These are phyloP conservation scores for Xerocomellus dryophilus DNA, from an alignment of 768 basidiomycete species.

Conservation along the genomic window DNA sequence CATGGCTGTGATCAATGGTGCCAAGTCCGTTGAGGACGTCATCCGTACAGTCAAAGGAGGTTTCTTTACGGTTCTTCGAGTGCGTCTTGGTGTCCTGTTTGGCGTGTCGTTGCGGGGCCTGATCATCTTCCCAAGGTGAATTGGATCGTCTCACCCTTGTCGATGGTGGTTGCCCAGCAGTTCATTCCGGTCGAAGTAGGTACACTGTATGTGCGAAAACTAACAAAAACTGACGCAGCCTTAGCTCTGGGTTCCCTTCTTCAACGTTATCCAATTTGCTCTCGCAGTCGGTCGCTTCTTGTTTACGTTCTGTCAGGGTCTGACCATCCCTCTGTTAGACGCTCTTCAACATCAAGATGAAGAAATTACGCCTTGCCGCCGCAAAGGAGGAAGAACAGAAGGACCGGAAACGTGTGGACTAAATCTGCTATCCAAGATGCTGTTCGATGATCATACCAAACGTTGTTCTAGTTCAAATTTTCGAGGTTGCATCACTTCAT, in stretches of 20 bases:
- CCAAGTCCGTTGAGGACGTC: slow-evolving; percentile 61
- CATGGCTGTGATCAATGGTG: slow-evolving; percentile 83
- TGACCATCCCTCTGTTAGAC: slow-evolving; percentile 41
- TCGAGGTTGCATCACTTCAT: not conserved
- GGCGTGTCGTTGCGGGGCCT: not conserved
- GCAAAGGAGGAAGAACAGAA: slow-evolving; percentile 45
- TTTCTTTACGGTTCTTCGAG: slow-evolving; percentile 71
- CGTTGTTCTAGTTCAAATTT: too few species aligned
- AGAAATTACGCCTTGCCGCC: slow-evolving; percentile 55
- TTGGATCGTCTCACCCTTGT: slow-evolving; percentile 76
- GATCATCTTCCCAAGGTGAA: slow-evolving; percentile 50
- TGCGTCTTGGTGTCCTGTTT: slow-evolving; percentile 31
- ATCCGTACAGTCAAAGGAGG: slow-evolving; percentile 65
- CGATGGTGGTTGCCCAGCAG: slow-evolving; percentile 72
- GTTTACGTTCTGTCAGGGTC: not conserved
- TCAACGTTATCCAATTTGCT: slow-evolving; percentile 72
- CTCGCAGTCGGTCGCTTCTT: slow-evolving; percentile 55
- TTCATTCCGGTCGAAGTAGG: slow-evolving; percentile 74
- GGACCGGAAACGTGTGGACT: too few species aligned
- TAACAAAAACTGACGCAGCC: slow-evolving; percentile 3
- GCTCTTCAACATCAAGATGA: slow-evolving; percentile 70
- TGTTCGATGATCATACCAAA: too few species aligned
- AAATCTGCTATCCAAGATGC: too few species aligned
- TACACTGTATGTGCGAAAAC: not conserved
- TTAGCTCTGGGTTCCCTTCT: slow-evolving; percentile 86